These are phyloP conservation scores for Lojkania enalia DNA, from an alignment of 2,329 filamentous ascomycete genomes.

Conservation along the genomic window DNA sequence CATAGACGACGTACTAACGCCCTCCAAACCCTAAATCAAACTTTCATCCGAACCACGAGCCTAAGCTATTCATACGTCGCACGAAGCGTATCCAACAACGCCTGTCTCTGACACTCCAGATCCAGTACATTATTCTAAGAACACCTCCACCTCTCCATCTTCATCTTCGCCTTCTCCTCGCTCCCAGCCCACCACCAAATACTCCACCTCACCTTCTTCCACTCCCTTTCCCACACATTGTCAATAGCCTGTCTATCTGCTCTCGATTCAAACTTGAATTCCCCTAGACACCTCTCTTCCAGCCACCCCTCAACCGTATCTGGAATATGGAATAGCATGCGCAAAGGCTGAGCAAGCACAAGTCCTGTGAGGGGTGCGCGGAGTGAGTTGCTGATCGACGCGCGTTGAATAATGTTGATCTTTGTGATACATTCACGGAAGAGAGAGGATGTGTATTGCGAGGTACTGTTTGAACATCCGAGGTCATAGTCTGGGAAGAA, in stretches of 20 bases:
- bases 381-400: conserved; percentile 7
- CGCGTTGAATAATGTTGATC: conserved; percentile 16
- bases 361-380: background rate
- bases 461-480: background rate
- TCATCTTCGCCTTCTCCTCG: conserved; percentile 26
- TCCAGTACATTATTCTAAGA: too few relatives aligned
- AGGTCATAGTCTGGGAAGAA: conserved; percentile 3
- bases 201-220: conserved; percentile 19
- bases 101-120: too few relatives aligned
- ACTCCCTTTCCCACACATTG: conserved; percentile 14
- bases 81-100: too few relatives aligned
- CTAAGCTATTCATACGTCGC: too few relatives aligned
- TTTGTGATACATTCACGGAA: conserved; percentile 1
- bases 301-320: conserved; percentile 14
- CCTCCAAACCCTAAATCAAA: too few relatives aligned
- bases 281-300: conserved; percentile 7
- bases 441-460: background rate
- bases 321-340: conserved; percentile 6
- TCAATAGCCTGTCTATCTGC: conserved; percentile 9
- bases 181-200: conserved; percentile 34
- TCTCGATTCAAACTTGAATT: conserved; percentile 12
- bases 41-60: too few relatives aligned
- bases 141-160: conserved; percentile 28
- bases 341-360: background rate
- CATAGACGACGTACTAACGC: too few relatives aligned